These are phyloP conservation scores for Takashimella tepidaria DNA, from an alignment of 1,284 basidiomycete species.

Conservation along the genomic window DNA sequence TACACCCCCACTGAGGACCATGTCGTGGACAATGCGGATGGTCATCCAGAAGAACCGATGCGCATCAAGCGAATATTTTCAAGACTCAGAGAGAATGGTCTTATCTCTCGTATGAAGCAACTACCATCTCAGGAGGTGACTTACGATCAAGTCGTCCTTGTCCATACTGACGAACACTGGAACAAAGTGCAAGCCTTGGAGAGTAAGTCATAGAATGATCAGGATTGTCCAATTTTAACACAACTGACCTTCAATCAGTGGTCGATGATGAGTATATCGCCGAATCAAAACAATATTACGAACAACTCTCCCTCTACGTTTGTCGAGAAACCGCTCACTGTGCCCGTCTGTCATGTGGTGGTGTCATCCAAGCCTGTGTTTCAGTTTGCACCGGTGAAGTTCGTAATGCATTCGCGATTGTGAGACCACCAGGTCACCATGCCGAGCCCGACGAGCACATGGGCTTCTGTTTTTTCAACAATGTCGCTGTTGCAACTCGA, in stretches of 20 bases:
- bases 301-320: constrained; percentile 86
- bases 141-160: constrained; percentile 74
- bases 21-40: constrained; percentile 38
- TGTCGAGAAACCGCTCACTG: constrained; percentile 77
- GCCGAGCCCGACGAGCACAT: constrained; percentile 96
- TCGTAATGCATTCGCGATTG: constrained; percentile 87
- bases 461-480: constrained; percentile 99
- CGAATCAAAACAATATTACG: constrained; percentile 73
- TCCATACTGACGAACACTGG: constrained; percentile 88
- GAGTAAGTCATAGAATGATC: constrained; percentile 32
- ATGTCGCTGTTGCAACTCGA: constrained; percentile 85
- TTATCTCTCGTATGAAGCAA: constrained; percentile 68
- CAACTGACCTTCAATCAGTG: constrained; percentile 56
- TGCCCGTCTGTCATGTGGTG: constrained; percentile 85
- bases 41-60: constrained; percentile 82
- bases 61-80: constrained; percentile 77
- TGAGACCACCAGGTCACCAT: constrained; percentile 96
- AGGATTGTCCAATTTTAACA: constrained; percentile 50
- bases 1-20: constrained; percentile 50
- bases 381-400: constrained; percentile 78
- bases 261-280: constrained; percentile 67
- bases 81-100: constrained; percentile 58
- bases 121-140: constrained; percentile 69
- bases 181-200: constrained; percentile 69
- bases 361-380: constrained; percentile 84